A percentile compares a stretch with the other conserved stretches of the same genome.
phyloP scores from a whole-genome alignment of 2,329 filamentous ascomycete genomes.

The Cladosporium austrohemisphaericum region DNA sequence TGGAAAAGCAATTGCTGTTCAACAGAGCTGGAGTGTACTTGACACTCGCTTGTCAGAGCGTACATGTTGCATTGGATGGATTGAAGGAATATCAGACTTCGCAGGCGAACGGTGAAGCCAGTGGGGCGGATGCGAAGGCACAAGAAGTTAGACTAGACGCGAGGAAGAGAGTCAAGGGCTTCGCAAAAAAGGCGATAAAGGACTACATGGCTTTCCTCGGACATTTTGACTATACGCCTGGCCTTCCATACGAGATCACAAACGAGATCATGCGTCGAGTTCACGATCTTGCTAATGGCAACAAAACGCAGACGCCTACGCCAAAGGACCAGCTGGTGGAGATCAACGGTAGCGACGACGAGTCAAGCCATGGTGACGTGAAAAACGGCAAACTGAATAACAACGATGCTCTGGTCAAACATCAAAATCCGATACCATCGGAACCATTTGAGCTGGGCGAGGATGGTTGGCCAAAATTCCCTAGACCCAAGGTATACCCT shows the following conservation, averaged over 20 bases:
- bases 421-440: constrained; percentile 29
- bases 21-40: constrained; percentile 71
- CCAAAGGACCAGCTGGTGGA: constrained; percentile 31
- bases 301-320: constrained; percentile 30
- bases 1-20: constrained; percentile 72
- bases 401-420: constrained; percentile 43
- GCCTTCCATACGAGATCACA: constrained; percentile 58
- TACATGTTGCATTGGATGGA: constrained; percentile 55
- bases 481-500: constrained; percentile 50
- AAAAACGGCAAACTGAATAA: constrained; percentile 22
- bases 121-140: constrained; percentile 46
- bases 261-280: constrained; percentile 57
- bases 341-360: constrained; percentile 24
- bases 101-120: constrained; percentile 34
- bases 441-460: constrained; percentile 32
- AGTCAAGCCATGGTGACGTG: constrained; percentile 15
- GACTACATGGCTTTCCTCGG: constrained; percentile 72
- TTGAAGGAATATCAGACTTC: constrained; percentile 35
- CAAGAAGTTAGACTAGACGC: constrained; percentile 52
- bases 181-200: constrained; percentile 70
- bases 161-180: constrained; percentile 66
- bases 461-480: constrained; percentile 45
- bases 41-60: constrained; percentile 64
- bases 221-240: constrained; percentile 74
- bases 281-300: constrained; percentile 52